phyloP scores from a whole-genome alignment of 306 rosid species.

The Styphnolobium japonicum region DNA sequence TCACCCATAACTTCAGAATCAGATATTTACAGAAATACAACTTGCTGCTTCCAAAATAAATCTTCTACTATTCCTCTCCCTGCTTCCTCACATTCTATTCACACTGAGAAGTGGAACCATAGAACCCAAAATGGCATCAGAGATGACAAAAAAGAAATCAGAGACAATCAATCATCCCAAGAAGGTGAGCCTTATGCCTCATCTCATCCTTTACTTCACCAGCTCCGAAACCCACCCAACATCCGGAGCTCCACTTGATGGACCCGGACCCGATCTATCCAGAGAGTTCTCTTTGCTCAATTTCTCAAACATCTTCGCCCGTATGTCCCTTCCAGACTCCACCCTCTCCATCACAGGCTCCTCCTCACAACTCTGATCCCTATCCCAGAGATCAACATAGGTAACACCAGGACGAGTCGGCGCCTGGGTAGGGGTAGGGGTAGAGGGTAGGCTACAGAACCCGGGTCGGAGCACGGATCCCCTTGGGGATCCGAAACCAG shows the following conservation, averaged over 20 bases:
- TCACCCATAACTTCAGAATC: conserved; percentile 27
- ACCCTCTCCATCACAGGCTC: conserved; percentile 94
- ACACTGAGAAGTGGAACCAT: conserved; percentile 22
- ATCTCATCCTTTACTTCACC: conserved; percentile 33
- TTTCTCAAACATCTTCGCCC: conserved; percentile 82
- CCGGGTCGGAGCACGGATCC: conserved; percentile 72
- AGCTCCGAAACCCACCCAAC: conserved; percentile 84
- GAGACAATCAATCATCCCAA: background rate
- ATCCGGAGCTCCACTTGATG: conserved; percentile 44
- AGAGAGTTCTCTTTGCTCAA: conserved; percentile 78
- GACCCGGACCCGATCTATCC: conserved; percentile 32
- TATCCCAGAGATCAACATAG: conserved; percentile 48
- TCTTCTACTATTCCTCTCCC: background rate
- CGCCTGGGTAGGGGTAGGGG: conserved; percentile 72
- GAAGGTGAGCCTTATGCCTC: background rate
- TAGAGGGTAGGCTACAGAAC: conserved; percentile 67
- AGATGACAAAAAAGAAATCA: background rate
- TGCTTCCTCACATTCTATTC: conserved; percentile 33
- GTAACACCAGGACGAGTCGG: conserved; percentile 34
- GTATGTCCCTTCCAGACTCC: conserved; percentile 76
- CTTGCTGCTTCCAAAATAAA: conserved; percentile 38
- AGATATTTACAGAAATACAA: conserved; percentile 38
- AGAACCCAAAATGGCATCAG: conserved; percentile 31
- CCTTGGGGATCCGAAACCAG: conserved; percentile 59
- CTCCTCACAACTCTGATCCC: conserved; percentile 54